Evolutionary conservation across 2,329 filamentous ascomycete genomes (phyloP).

Genomic region (Alternaria conjuncta): DNA sequence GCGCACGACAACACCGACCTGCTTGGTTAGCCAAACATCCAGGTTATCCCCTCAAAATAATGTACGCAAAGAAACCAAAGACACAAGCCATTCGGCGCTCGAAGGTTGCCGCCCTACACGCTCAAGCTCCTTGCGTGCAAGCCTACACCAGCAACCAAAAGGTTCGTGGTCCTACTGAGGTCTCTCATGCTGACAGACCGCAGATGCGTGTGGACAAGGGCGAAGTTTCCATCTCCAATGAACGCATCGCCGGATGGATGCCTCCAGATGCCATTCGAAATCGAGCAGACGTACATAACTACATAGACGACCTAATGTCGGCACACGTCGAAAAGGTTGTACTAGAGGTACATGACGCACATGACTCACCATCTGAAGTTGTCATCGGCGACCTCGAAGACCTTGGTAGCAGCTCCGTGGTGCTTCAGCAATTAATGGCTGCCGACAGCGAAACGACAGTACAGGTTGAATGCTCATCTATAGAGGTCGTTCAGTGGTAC

Average conservation of each 20-base stretch:
- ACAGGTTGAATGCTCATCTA: neutral
- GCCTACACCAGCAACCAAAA: neutral
- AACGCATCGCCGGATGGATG: slow-evolving; percentile 6
- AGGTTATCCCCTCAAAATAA: slow-evolving; percentile 7
- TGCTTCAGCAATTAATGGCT: neutral
- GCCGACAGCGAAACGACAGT: neutral
- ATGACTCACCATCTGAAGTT: neutral
- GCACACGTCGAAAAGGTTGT: neutral
- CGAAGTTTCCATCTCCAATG: neutral
- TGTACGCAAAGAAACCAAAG: slow-evolving; percentile 9
- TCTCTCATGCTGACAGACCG: neutral
- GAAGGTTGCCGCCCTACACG: neutral
- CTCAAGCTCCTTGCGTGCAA: neutral
- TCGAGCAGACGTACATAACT: slow-evolving; percentile 2
- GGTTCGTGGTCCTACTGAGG: neutral
- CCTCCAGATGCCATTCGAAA: slow-evolving; percentile 12
- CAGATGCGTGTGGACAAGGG: neutral
- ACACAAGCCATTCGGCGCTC: neutral
- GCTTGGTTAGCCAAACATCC: slow-evolving; percentile 9
- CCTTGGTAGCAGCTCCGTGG: neutral
- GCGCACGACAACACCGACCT: slow-evolving; percentile 8
- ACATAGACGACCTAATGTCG: neutral
- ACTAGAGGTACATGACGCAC: slow-evolving; percentile 1
- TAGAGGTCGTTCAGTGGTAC: neutral
- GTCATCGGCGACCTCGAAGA: neutral